These are phyloP conservation scores for Penicillium verrucosum DNA, from an alignment of 2,329 filamentous ascomycete genomes.

Conservation along the genomic window DNA sequence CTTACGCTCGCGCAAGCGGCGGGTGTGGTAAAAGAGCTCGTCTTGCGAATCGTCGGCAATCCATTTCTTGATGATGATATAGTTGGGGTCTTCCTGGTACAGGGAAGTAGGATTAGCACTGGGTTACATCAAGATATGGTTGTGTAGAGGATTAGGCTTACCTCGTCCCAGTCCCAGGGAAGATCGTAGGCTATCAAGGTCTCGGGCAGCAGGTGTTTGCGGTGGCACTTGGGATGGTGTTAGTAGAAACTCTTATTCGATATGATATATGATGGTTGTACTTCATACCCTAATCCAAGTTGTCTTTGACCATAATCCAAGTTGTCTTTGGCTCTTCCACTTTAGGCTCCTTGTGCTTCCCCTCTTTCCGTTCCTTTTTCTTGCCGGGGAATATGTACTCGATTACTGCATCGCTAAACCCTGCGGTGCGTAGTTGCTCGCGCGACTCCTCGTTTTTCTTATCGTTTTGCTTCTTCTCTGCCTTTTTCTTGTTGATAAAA, in stretches of 20 bases:
- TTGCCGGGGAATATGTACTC: too few species aligned
- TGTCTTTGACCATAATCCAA: conserved; percentile 41
- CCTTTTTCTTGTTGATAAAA: conserved; percentile 40
- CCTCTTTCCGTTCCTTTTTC: conserved; percentile 27
- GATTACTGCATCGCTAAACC: too few species aligned
- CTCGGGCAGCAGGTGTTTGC: conserved; percentile 45
- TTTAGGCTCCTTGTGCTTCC: conserved; percentile 26
- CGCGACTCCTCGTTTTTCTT: conserved; percentile 3
- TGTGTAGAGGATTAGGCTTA: conserved; percentile 24
- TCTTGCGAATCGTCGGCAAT: conserved; percentile 69
- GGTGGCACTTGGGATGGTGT: conserved; percentile 38
- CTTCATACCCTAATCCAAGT: conserved; percentile 45
- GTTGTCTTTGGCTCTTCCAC: conserved; percentile 28
- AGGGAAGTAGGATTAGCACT: too few species aligned
- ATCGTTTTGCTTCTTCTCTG: conserved; percentile 24
- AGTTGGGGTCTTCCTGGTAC: conserved; percentile 57
- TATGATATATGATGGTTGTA: background rate
- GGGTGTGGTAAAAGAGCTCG: conserved; percentile 68
- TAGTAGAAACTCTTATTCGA: background rate
- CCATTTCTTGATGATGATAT: conserved; percentile 70
- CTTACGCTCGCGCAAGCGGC: conserved; percentile 56
- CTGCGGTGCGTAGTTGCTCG: too few species aligned
- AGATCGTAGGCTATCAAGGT: conserved; percentile 46
- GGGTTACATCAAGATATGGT: background rate
- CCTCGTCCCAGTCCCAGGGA: conserved; percentile 48